A percentile compares a stretch with the other conserved stretches of the same genome.
phyloP scores from a whole-genome alignment of 192 early-diverging fungal species.

The Powellomyces hirtus region DNA sequence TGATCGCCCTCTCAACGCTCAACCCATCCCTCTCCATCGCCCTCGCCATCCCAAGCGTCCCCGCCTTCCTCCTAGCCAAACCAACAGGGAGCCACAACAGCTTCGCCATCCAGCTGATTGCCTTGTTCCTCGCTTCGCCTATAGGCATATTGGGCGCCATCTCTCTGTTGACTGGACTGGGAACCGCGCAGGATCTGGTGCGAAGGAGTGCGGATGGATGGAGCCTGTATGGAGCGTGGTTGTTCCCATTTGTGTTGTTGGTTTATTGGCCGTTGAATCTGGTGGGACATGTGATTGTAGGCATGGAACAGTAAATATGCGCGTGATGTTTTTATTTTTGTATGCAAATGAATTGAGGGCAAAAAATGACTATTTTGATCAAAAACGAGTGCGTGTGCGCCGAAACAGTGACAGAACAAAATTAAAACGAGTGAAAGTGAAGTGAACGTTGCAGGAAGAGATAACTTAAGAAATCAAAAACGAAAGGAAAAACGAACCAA shows the following conservation, averaged over 20 bases:
- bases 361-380: too few relatives aligned
- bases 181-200: conserved; percentile 8
- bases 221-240: conserved; percentile 40
- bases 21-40: conserved; percentile 44
- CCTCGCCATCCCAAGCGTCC: conserved; percentile 39
- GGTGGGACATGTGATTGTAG: conserved; percentile 40
- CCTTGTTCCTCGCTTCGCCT: conserved; percentile 29
- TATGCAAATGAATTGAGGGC: too few relatives aligned
- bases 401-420: too few relatives aligned
- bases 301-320: conserved; percentile 19
- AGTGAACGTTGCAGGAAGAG: too few relatives aligned
- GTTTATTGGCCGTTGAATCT: conserved; percentile 45
- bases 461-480: too few relatives aligned
- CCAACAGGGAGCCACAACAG: conserved; percentile 9
- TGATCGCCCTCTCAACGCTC: conserved; percentile 36
- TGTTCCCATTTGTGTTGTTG: conserved; percentile 31
- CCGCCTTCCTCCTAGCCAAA: conserved; percentile 25
- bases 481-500: too few relatives aligned
- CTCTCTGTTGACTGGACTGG: conserved; percentile 9
- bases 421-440: too few relatives aligned
- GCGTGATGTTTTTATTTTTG: too few relatives aligned
- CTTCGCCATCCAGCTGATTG: conserved; percentile 17
- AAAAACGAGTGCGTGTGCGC: too few relatives aligned
- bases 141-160: conserved; percentile 25
- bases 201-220: conserved; percentile 17